A percentile compares a stretch with the other conserved stretches of the same genome.
Evolutionary conservation across 176 grass and related monocot species (phyloP).

Genomic region (Ensete ventricosum): DNA sequence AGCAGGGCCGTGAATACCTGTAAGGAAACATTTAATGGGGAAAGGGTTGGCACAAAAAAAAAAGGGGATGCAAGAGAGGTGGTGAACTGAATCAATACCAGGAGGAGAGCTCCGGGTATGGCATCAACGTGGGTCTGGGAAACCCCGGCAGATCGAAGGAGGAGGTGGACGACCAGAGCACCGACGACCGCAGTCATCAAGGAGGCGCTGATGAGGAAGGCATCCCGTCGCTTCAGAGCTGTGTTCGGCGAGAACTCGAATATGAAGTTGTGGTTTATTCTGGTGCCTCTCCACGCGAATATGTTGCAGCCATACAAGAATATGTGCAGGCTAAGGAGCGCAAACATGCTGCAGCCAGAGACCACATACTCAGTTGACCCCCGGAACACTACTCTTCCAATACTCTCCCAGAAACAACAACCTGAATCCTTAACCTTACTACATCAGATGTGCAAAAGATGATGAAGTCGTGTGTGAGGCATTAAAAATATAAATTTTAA

Average conservation of each 20-base stretch:
- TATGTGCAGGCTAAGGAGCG: conserved; percentile 78
- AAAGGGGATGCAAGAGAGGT: not conserved
- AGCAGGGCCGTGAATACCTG: conserved; percentile 49
- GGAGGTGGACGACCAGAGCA: conserved; percentile 58
- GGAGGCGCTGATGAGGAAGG: conserved; percentile 76
- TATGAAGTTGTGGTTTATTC: conserved; percentile 90
- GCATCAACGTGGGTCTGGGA: conserved; percentile 35
- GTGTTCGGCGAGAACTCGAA: conserved; percentile 65
- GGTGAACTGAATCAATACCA: conserved; percentile 26
- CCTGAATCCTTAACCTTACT: no score
- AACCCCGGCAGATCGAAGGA: conserved; percentile 39
- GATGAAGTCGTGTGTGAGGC: not conserved
- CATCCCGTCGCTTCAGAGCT: conserved; percentile 60
- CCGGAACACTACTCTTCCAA: no score
- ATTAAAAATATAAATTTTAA: not conserved
- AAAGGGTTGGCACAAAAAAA: no score
- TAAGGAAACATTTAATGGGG: not conserved
- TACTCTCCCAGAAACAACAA: no score
- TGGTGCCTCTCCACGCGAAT: conserved; percentile 68
- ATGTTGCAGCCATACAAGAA: conserved; percentile 93
- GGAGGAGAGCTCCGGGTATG: conserved; percentile 51
- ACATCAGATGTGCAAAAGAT: not conserved
- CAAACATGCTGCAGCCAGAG: conserved; percentile 53
- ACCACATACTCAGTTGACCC: not conserved
- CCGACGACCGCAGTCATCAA: conserved; percentile 63